Base-by-base conservation (phyloP, 2,329 filamentous ascomycete genomes). In the Curvularia lunata region DNA sequence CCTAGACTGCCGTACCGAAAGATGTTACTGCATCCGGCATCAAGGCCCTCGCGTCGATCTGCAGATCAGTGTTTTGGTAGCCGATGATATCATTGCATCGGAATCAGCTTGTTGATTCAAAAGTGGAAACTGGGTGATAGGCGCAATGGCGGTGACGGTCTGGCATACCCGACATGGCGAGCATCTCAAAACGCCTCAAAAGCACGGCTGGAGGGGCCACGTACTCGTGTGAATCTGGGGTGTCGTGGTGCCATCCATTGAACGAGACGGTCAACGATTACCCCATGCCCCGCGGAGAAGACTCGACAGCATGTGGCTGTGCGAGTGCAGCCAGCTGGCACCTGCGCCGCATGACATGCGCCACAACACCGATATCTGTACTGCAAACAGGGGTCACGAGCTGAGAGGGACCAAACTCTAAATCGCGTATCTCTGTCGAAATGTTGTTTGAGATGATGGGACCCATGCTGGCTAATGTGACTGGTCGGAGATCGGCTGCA, bases 361-460 rank as follows among this genome's bases (percentile, higher is more conserved):
- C 57, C 56, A 59, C 59, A 58, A 61, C 30, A 43, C 49, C 52
- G 62, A 52, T 42, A 18, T 32, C 5, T 51, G 46, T 37, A 42
- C 10, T 48, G 42, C 34, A 42, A 48, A 63, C 62, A 63, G 38
- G 62, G 63, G 62, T 40, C n/a, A 45, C 34, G 48, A 66, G 65
- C 65, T 67, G 65, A 63, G 46, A 54, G 5, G 45, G n/a, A 40
- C 19, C 49, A 38, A 54, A 56, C 45, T 53, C 54, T 52, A 54
- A 54, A 45, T 47, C 13, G 28, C 18, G 28, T 18, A 7, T 28
- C 32, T 16, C 4, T 27, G 13, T 42, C 40, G 40, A 42, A 25
- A 10, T 6, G n/a, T 16, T 43, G 48, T 49, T 55, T 25, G 16
- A 25, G 41, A 42, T 48, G 46, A 45, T 30, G 32, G 37, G 43